phyloP scores from a whole-genome alignment of 768 basidiomycete species.

The Daedalea quercina region DNA sequence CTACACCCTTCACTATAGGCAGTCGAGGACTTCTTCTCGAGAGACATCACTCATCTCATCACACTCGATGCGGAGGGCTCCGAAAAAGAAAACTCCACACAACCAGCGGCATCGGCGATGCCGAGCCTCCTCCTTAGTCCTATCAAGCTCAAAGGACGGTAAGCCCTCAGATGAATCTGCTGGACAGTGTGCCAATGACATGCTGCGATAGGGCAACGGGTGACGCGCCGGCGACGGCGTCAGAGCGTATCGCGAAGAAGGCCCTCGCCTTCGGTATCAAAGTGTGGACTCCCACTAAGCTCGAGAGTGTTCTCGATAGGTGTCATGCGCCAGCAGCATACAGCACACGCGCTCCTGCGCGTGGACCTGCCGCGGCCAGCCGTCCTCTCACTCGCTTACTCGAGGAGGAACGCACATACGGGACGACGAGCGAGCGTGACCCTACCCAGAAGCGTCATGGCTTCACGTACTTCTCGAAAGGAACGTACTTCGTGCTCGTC shows the following conservation, averaged over 20 bases:
- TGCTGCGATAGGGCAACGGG: constrained; percentile 21
- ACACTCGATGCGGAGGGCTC: constrained; percentile 35
- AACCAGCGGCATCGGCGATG: constrained; percentile 25
- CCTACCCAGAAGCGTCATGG: constrained; percentile 83
- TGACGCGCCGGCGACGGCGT: constrained; percentile 16
- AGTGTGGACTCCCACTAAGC: constrained; percentile 74
- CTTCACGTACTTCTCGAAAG: constrained; percentile 77
- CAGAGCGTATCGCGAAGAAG: constrained; percentile 52
- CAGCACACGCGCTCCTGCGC: constrained; percentile 21
- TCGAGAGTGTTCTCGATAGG: constrained; percentile 65
- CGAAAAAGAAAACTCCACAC: constrained; percentile 44
- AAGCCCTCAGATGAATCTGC: constrained; percentile 10
- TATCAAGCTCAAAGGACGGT: constrained; percentile 56
- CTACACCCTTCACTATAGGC: constrained; percentile 51
- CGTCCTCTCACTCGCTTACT: constrained; percentile 56
- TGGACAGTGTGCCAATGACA: background rate
- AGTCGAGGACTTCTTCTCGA: constrained; percentile 86
- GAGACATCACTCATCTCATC: constrained; percentile 81
- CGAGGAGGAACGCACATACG: constrained; percentile 79
- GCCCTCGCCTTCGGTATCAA: constrained; percentile 72
- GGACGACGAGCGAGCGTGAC: constrained; percentile 82
- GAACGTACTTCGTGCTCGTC: constrained; percentile 77
- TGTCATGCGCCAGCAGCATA: constrained; percentile 37
- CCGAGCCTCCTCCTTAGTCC: constrained; percentile 52
- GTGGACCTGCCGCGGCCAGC: constrained; percentile 23